These are phyloP conservation scores for Tympanopsis confertula DNA, from an alignment of 2,329 filamentous ascomycete species.

Conservation along the genomic window DNA sequence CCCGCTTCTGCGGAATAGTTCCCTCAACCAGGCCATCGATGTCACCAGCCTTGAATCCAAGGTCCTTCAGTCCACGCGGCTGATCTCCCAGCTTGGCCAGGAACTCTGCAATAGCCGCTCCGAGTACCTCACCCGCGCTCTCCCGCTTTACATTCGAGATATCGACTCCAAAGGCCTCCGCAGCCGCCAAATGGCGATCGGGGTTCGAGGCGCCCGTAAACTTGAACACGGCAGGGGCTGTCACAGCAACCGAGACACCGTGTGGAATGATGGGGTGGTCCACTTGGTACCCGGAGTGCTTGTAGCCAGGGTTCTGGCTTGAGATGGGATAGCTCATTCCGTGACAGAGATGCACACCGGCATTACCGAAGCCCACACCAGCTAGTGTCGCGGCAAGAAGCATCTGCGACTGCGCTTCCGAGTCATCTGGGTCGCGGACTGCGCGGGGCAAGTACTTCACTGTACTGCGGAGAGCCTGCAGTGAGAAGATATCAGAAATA, in stretches of 20 bases:
- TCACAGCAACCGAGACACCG: conserved; percentile 88
- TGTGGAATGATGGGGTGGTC: conserved; percentile 76
- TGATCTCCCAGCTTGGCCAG: conserved; percentile 78
- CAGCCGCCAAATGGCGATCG: conserved; percentile 78
- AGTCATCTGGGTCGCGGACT: conserved; percentile 77
- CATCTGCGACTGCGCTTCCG: conserved; percentile 91
- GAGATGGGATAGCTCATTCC: conserved; percentile 97
- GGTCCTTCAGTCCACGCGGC: conserved; percentile 68
- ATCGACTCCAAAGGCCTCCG: conserved; percentile 84
- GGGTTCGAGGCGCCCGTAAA: conserved; percentile 90
- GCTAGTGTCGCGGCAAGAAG: conserved; percentile 85
- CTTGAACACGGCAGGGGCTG: conserved; percentile 82
- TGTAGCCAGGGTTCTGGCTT: conserved; percentile 84
- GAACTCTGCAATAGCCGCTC: conserved; percentile 73
- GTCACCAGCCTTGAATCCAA: conserved; percentile 69
- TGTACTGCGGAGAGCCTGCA: conserved; percentile 71
- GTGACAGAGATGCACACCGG: conserved; percentile 73
- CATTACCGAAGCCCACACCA: conserved; percentile 93
- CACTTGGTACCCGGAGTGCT: conserved; percentile 76
- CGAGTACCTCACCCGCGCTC: conserved; percentile 77
- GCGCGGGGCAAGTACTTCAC: conserved; percentile 87
- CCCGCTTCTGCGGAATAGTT: conserved; percentile 81
- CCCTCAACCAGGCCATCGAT: conserved; percentile 82
- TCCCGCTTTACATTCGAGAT: conserved; percentile 77
- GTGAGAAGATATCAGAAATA: conserved; percentile 92